These are phyloP conservation scores for Plasmodium blacklocki DNA, from an alignment of 169 alveolate genomes.

Conservation along the genomic window DNA sequence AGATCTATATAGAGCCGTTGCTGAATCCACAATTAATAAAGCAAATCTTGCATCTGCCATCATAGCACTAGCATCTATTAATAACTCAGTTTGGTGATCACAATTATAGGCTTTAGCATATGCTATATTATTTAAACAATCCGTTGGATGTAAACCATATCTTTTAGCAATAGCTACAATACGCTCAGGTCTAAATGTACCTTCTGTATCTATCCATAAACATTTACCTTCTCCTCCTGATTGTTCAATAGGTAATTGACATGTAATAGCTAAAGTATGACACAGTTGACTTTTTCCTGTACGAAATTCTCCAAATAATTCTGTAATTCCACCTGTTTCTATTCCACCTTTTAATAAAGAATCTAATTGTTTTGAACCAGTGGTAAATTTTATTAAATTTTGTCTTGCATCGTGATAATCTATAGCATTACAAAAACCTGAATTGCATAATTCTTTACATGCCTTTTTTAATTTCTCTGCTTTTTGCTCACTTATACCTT, in stretches of 20 bases:
- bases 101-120: constrained; percentile 97
- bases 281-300: constrained; percentile 99
- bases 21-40: constrained; percentile 97
- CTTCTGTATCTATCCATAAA: constrained; percentile 99
- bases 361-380: constrained; percentile 96
- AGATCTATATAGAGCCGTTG: constrained; percentile 98
- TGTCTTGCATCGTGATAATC: constrained; percentile 93
- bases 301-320: constrained; percentile 98
- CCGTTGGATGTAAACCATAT: constrained; percentile 95
- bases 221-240: constrained; percentile 99
- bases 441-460: constrained; percentile 92
- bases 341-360: constrained; percentile 97
- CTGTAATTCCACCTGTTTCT: constrained; percentile 97
- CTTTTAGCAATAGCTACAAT: constrained; percentile 97
- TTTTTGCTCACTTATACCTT: constrained; percentile 98
- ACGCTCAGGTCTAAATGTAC: constrained; percentile 99
- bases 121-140: constrained; percentile 97
- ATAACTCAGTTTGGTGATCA: constrained; percentile 97
- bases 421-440: constrained; percentile 94
- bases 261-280: constrained; percentile 95
- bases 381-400: constrained; percentile 93
- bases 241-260: constrained; percentile 95
- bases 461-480: constrained; percentile 95
- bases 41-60: constrained; percentile 98
- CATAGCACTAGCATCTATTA: constrained; percentile 96